phyloP scores from a whole-genome alignment of 768 basidiomycete genomes.

The Melanogaster broomeanus region DNA sequence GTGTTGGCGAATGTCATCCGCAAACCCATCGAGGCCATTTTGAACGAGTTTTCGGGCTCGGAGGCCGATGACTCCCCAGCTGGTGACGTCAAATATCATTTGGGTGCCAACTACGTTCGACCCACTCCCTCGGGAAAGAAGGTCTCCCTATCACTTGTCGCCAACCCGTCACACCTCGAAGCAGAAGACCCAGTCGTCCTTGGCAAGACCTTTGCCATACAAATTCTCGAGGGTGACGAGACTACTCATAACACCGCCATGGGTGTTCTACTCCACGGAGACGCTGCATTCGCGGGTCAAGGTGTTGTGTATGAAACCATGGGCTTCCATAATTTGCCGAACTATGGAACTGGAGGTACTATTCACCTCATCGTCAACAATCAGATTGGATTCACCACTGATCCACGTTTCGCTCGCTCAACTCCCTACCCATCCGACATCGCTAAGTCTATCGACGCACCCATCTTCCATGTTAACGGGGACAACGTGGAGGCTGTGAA shows the following conservation, averaged over 20 bases:
- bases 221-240: constrained; percentile 92
- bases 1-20: constrained; percentile 98
- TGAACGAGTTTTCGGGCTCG: constrained; percentile 92
- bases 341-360: constrained; percentile 96
- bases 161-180: constrained; percentile 98
- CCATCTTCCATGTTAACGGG: constrained; percentile 99
- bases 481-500: constrained; percentile 98
- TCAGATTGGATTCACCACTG: constrained; percentile 99
- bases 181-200: constrained; percentile 98
- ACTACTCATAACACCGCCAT: constrained; percentile 81
- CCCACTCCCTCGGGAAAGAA: constrained; percentile 98
- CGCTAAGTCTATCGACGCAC: constrained; percentile 96
- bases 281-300: constrained; percentile 98
- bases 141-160: constrained; percentile 94
- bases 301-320: constrained; percentile 99
- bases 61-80: constrained; percentile 76
- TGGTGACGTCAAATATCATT: constrained; percentile 99
- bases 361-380: constrained; percentile 99
- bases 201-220: constrained; percentile 96
- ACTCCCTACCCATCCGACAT: constrained; percentile 98
- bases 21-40: constrained; percentile 96
- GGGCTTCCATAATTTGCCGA: constrained; percentile 94
- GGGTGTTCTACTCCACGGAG: constrained; percentile 95
- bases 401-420: constrained; percentile 95
- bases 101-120: constrained; percentile 97